Base-by-base conservation (phyloP, 1,139 yeast genomes). In the Suhomyces taliae region DNA sequence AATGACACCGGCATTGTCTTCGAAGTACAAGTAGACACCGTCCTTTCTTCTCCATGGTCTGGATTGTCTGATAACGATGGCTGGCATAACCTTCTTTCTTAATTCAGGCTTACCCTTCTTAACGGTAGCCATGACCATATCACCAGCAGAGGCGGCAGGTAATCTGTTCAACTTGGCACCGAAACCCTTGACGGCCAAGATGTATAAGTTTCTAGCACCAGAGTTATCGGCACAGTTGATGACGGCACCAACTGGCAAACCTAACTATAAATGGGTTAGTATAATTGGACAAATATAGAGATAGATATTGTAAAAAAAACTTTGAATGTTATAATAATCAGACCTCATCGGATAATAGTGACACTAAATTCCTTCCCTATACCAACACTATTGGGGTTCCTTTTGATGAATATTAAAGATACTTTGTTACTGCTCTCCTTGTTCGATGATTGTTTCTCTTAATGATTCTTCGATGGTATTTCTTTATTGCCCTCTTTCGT, bases 11-110 rank as follows among this genome's bases (percentile, higher is more conserved):
- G 99, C 99, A 74, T 95, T 95, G 82, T 95, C 99, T 86, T 95
- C 99, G 70, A 95, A 95, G 91, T 95, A 95, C 77, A 95, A 90
- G 90, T 78, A 95, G 70, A 90, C 89, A 88, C 99, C 99, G 74
- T 95, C 99, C 86, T 87, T 90, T 88, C 99, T 90, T 91, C 99
- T 91, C 99, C 99, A 95, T 67, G 99, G 95, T 85, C 93, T 93
- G 64, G 99, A 81, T 84, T 95, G 99, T 83, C 99, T 93, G 65
- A 95, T 89, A 70, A 95, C 98, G 67, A 95, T 90, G 70, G 99
- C 99, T 78, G 98, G 99, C 97, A 95, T 91, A 65, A 95, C 98
- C 87, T 95, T 95, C 97, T 95, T 95, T 87, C 99, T 91, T 79
- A 95, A 90, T 82, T 95, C 99, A 76, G 99, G 99, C 91, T 95